These are phyloP conservation scores for Emmonsia crescens DNA, from an alignment of 2,329 filamentous ascomycete species.

Conservation along the genomic window DNA sequence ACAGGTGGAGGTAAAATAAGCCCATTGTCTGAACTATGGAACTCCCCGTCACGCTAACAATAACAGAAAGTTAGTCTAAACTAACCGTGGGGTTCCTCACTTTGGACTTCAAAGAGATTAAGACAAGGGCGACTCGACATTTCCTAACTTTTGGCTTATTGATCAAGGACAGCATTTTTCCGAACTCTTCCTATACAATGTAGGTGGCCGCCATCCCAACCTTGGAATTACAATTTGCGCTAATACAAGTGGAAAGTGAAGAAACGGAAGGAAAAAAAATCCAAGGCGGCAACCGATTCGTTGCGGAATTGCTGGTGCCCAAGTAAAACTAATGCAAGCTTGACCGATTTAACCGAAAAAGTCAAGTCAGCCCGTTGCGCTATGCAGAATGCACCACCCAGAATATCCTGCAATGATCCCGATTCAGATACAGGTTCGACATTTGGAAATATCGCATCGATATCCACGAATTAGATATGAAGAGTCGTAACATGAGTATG, in stretches of 20 bases:
- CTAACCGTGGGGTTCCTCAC: neutral
- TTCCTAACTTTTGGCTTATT: too few species aligned
- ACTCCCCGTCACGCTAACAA: neutral
- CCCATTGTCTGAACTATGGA: neutral
- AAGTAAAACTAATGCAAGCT: neutral
- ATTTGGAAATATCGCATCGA: neutral
- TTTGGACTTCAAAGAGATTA: neutral
- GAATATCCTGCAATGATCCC: neutral
- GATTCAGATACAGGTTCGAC: neutral
- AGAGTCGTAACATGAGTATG: neutral
- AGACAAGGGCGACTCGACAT: too few species aligned
- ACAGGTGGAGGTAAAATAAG: neutral
- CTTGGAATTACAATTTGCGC: too few species aligned
- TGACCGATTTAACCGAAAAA: neutral
- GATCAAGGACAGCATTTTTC: too few species aligned
- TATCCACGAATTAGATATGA: neutral
- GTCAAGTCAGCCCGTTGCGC: neutral
- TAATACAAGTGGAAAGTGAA: too few species aligned
- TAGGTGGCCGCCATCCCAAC: too few species aligned
- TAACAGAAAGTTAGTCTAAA: too few species aligned
- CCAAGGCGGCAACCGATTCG: neutral
- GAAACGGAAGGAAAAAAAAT: too few species aligned
- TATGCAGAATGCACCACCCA: neutral
- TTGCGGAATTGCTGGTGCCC: neutral
- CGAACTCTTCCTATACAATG: too few species aligned